Evolutionary conservation across 2,329 filamentous ascomycete species (phyloP).

Genomic region (Lasiodiplodia gonubiensis): DNA sequence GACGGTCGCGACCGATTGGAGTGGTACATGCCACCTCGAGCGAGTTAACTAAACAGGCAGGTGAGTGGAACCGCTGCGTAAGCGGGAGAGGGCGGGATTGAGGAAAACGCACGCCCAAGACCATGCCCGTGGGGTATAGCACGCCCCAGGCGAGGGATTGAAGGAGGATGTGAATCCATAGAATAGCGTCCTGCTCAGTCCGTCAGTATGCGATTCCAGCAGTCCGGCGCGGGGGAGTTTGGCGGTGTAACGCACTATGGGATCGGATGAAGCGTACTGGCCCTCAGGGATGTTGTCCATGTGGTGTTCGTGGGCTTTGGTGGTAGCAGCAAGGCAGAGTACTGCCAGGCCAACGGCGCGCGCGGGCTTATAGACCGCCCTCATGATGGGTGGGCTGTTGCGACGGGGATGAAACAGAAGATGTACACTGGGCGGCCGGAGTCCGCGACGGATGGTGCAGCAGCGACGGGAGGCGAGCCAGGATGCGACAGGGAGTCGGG

Average conservation of each 20-base stretch:
- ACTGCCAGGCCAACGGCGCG: conserved; percentile 31
- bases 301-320: conserved; percentile 48
- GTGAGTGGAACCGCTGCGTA: conserved; percentile 8
- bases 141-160: conserved; percentile 89
- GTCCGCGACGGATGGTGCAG: conserved; percentile 14
- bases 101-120: conserved; percentile 73
- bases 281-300: conserved; percentile 48
- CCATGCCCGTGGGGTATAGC: conserved; percentile 94
- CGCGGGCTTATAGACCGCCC: conserved; percentile 24
- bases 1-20: conserved; percentile 75
- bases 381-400: conserved; percentile 23
- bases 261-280: conserved; percentile 43
- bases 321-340: conserved; percentile 47
- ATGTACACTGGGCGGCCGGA: not conserved
- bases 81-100: not conserved
- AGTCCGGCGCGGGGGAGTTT: not conserved
- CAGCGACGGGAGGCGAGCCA: conserved; percentile 10
- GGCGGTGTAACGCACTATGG: conserved; percentile 37
- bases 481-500: not conserved
- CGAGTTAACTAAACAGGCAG: conserved; percentile 71
- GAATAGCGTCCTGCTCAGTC: conserved; percentile 67
- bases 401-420: conserved; percentile 25
- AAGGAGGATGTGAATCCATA: conserved; percentile 94
- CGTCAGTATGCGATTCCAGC: conserved; percentile 31
- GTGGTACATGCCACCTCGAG: conserved; percentile 91